Evolutionary conservation across 2,329 filamentous ascomycete species (phyloP).

Genomic region (Pseudogymnoascus sp.): DNA sequence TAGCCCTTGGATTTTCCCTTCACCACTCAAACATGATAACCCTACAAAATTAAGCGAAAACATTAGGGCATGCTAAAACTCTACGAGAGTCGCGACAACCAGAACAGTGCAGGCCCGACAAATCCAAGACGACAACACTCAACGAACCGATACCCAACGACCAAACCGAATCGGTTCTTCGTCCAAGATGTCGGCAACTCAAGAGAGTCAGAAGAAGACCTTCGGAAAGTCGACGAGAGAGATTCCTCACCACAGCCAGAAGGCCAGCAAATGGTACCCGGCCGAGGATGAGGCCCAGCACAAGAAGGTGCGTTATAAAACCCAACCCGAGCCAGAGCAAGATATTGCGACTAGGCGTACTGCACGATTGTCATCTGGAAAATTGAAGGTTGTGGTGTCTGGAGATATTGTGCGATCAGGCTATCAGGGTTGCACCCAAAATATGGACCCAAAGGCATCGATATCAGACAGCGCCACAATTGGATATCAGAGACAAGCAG

Average conservation of each 20-base stretch:
- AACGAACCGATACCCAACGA: slow-evolving; percentile 26
- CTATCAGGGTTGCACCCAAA: slow-evolving; percentile 5
- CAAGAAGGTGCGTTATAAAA: slow-evolving; percentile 74
- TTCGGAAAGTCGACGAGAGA: slow-evolving; percentile 95
- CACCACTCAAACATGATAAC: slow-evolving; percentile 7
- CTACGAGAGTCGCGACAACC: slow-evolving; percentile 12
- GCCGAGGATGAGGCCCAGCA: slow-evolving; percentile 81
- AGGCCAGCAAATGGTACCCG: slow-evolving; percentile 99
- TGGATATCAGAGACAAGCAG: slow-evolving; percentile 3
- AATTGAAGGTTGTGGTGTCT: slow-evolving; percentile 11
- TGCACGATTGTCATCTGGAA: slow-evolving; percentile 1
- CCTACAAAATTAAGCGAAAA: slow-evolving; percentile 13
- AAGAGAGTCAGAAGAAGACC: slow-evolving; percentile 66
- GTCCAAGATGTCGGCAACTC: slow-evolving; percentile 61
- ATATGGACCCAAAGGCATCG: not conserved
- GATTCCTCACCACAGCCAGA: slow-evolving; percentile 79
- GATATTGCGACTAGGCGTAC: slow-evolving; percentile 9
- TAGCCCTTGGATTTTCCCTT: slow-evolving; percentile 3
- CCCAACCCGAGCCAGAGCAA: not conserved
- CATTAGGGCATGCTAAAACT: slow-evolving; percentile 14
- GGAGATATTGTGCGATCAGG: slow-evolving; percentile 11
- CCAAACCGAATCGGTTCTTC: slow-evolving; percentile 25
- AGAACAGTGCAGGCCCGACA: slow-evolving; percentile 15
- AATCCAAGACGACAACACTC: slow-evolving; percentile 23
- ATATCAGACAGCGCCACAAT: slow-evolving; percentile 2